A percentile compares a stretch with the other conserved stretches of the same genome.
Conservation (phyloP, 495 filamentous ascomycete genomes). For the Penicillium silybi region DNA sequence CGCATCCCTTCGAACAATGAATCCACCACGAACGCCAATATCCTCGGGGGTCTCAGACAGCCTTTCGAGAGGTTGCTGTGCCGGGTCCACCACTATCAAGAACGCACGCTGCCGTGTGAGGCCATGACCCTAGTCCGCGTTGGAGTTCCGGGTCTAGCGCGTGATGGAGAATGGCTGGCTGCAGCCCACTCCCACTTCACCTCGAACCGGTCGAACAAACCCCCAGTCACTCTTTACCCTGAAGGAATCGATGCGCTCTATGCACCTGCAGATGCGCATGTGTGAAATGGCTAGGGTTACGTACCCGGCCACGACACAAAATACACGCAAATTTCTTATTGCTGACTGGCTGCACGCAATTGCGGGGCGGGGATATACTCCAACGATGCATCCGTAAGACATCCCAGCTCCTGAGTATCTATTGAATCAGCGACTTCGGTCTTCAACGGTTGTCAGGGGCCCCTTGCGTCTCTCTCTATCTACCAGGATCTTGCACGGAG, state of each 20-base stretch:
- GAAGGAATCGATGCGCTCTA: not conserved
- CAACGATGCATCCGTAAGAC: not conserved
- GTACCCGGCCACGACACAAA: not conserved
- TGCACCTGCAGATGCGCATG: not conserved
- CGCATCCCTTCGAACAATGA: not conserved
- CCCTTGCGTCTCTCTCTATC: slow-evolving; percentile 7
- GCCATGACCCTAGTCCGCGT: slow-evolving; percentile 12
- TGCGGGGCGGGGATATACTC: slow-evolving; percentile 2
- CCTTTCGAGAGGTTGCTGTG: not conserved
- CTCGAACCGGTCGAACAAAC: slow-evolving; percentile 13
- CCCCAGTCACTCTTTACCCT: not conserved
- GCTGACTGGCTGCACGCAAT: slow-evolving; percentile 10
- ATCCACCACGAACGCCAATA: not conserved
- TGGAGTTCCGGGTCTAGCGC: slow-evolving; percentile 21
- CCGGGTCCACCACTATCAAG: slow-evolving; percentile 1
- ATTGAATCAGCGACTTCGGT: not conserved
- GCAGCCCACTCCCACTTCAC: slow-evolving; percentile 10
- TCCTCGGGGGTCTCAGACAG: slow-evolving; percentile 12
- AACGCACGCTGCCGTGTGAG: slow-evolving; percentile 10
- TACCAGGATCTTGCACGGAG: not conserved
- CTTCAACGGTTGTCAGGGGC: slow-evolving; percentile 10
- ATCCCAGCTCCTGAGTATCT: slow-evolving; percentile 2
- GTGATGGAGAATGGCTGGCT: slow-evolving; percentile 25
- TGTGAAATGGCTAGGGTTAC: not conserved
- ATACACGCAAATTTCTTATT: slow-evolving; percentile 9